Conservation (phyloP, 2,329 filamentous ascomycete genomes). For the Calonectria montana region DNA sequence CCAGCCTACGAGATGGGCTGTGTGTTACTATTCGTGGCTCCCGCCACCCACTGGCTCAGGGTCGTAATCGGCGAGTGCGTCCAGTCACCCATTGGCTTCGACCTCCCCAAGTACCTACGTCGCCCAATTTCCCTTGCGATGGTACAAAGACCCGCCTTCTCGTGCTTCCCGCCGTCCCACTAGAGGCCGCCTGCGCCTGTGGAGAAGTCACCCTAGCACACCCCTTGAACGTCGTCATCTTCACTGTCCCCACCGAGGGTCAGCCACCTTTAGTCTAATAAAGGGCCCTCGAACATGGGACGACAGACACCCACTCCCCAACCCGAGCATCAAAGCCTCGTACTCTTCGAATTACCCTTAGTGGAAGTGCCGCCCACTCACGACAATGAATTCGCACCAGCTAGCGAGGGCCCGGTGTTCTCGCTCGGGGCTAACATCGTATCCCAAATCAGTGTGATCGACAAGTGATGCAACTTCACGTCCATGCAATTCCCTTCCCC, state of each 20-base stretch:
- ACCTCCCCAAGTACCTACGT: constrained; percentile 15
- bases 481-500: constrained; percentile 1
- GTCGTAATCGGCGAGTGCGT: constrained; percentile 22
- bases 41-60: constrained; percentile 14
- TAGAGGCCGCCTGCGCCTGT: constrained; percentile 3
- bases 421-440: constrained; percentile 1
- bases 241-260: constrained; percentile 49
- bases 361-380: background rate
- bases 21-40: constrained; percentile 28
- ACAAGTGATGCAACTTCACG: background rate
- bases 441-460: constrained; percentile 7
- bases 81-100: background rate
- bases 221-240: constrained; percentile 42
- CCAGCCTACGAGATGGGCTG: constrained; percentile 14
- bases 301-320: background rate
- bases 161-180: constrained; percentile 19
- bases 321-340: background rate
- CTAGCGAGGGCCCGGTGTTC: background rate
- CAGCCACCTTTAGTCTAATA: constrained; percentile 56
- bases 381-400: background rate
- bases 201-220: constrained; percentile 24
- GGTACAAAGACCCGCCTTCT: constrained; percentile 15
- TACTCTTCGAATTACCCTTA: background rate
- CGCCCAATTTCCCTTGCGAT: background rate
- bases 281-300: constrained; percentile 10